A percentile compares a stretch with the other conserved stretches of the same genome.
Evolutionary conservation across 2,329 filamentous ascomycete species (phyloP).

Genomic region (Xylaria sp.): DNA sequence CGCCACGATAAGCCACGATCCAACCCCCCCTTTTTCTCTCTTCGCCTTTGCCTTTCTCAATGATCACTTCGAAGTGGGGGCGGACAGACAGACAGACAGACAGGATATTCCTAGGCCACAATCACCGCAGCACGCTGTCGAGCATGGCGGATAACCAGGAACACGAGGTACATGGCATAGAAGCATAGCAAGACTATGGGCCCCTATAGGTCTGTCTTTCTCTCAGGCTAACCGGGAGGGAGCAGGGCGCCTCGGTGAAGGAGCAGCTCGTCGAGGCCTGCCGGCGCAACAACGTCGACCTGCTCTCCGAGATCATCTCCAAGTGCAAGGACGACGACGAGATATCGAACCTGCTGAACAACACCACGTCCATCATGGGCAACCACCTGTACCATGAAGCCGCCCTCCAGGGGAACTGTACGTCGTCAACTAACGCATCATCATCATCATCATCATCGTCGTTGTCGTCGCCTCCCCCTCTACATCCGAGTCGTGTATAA

Average conservation of each 20-base stretch:
- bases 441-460: background rate
- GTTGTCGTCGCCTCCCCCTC: background rate
- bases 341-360: constrained; percentile 80
- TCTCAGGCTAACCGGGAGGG: background rate
- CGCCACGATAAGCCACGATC: too few species aligned
- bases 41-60: background rate
- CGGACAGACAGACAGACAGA: background rate
- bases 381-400: constrained; percentile 90
- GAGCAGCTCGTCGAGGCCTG: constrained; percentile 92
- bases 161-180: constrained; percentile 35
- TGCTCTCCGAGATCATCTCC: constrained; percentile 75
- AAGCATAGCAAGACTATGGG: too few species aligned
- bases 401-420: constrained; percentile 83
- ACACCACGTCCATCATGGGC: constrained; percentile 81
- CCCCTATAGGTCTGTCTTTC: background rate
- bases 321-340: constrained; percentile 63
- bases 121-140: constrained; percentile 18
- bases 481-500: background rate
- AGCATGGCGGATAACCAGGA: constrained; percentile 38
- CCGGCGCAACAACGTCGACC: constrained; percentile 86
- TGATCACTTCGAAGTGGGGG: background rate
- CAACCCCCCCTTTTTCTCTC: background rate
- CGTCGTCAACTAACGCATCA: constrained; percentile 38
- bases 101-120: constrained; percentile 27
- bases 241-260: constrained; percentile 78